Base-by-base conservation (phyloP, 2,329 filamentous ascomycete species). In the Trematosphaeria pertusa region DNA sequence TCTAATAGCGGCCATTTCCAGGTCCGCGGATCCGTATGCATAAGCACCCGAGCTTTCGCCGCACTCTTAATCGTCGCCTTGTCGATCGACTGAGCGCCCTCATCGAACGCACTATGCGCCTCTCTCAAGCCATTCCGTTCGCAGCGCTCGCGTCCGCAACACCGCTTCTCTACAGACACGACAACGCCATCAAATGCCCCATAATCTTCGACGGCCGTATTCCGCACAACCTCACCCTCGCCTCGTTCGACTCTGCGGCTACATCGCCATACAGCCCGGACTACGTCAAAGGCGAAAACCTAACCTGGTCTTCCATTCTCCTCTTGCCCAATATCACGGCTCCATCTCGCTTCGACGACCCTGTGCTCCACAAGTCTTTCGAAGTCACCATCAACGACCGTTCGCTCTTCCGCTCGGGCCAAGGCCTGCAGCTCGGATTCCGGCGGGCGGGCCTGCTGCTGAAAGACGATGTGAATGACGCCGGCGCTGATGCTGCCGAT, bases 121-220 rank as follows among this genome's bases (percentile, higher is more conserved):
- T n/a, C n/a, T n/a, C n/a, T n/a, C n/a, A n/a, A n/a, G n/a, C n/a
- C n/a, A n/a, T n/a, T n/a, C n/a, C n/a, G n/a, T n/a, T n/a, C n/a
- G n/a, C n/a, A 11, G 15, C 32, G 2, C 15, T 43, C 2, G 17
- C 45, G 20, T 17, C 37, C 10, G 26, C 45, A 7, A 19, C 28
- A 3, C 39, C 38, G 0, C 11, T 15, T 14, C 20, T 11, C 15
- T 14, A 28, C 21, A n/a, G n/a, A n/a, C 33, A 5, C 2, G 10
- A 11, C 7, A 36, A 35, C 15, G 10, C 33, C 10, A 55, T 58
- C 2, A 48, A 59, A 52, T 66, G 63, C 20, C 63, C 63, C n/a
- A 39, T 68, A 9, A 60, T 67, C 33, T 63, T 68, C 42, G 64
- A 67, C 38, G 62, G 61, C n/a, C 61, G 62, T 18, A 40, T 68